Percentiles rank a stretch among this genome's conserved stretches.
These are phyloP conservation scores for Claviceps sp. DNA, from an alignment of 2,329 filamentous ascomycete species.

Conservation along the genomic window DNA sequence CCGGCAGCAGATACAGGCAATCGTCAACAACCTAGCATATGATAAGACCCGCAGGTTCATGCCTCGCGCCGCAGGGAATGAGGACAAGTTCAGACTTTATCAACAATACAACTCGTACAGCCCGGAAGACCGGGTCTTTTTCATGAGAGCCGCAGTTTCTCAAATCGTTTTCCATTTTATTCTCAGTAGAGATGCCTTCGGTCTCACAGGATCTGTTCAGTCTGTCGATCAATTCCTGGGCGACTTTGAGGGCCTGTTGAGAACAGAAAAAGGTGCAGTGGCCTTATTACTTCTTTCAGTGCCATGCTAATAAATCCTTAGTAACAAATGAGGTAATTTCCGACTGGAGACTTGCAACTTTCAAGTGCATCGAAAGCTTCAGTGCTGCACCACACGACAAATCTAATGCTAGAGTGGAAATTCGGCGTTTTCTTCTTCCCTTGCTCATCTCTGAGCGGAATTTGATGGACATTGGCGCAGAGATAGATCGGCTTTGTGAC, in stretches of 20 bases:
- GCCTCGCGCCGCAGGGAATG: too few relatives aligned
- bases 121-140: neutral
- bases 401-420: neutral
- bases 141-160: neutral
- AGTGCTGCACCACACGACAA: neutral
- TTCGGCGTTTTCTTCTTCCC: neutral
- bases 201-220: neutral
- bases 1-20: neutral
- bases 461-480: neutral
- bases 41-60: neutral
- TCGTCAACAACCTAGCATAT: neutral
- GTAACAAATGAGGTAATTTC: neutral
- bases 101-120: neutral
- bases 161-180: neutral
- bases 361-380: neutral
- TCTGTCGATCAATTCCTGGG: neutral
- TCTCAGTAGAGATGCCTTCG: neutral
- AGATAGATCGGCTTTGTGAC: neutral
- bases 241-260: neutral
- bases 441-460: neutral
- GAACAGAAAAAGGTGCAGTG: neutral
- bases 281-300: neutral
- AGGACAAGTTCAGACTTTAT: rapidly evolving
- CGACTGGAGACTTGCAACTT: neutral
- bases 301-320: neutral